phyloP scores from a whole-genome alignment of 305 asterid species.

The Fraxinus sp. region DNA sequence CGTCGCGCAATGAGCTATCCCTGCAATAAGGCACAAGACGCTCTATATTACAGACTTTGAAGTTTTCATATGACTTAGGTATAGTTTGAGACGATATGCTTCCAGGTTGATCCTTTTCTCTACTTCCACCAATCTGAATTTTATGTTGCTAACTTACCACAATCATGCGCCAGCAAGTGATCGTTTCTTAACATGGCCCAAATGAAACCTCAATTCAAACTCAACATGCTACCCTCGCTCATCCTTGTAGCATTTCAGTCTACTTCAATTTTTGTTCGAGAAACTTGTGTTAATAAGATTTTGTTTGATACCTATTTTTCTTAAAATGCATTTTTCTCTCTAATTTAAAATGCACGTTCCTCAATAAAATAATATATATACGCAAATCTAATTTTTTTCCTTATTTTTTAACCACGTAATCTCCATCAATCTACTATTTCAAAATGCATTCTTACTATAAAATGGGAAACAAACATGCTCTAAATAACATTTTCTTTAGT shows the following conservation, averaged over 20 bases:
- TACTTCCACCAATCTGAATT: neutral
- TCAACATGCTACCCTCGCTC: neutral
- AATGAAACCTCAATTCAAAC: neutral
- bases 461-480: neutral
- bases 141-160: neutral
- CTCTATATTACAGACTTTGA: neutral
- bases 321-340: too few relatives aligned
- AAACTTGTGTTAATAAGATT: neutral
- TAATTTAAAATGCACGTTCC: too few relatives aligned
- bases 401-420: too few relatives aligned
- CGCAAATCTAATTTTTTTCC: too few relatives aligned
- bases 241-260: neutral
- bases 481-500: neutral
- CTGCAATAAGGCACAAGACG: neutral
- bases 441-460: too few relatives aligned
- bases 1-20: neutral
- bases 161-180: neutral
- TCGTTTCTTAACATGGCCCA: neutral
- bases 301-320: too few relatives aligned
- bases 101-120: neutral
- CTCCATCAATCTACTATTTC: too few relatives aligned
- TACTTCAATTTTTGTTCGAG: neutral
- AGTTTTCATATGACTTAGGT: neutral
- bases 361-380: too few relatives aligned
- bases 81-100: neutral